These are phyloP conservation scores for Huiozyma sinensis DNA, from an alignment of 805 yeast genomes.

Conservation along the genomic window DNA sequence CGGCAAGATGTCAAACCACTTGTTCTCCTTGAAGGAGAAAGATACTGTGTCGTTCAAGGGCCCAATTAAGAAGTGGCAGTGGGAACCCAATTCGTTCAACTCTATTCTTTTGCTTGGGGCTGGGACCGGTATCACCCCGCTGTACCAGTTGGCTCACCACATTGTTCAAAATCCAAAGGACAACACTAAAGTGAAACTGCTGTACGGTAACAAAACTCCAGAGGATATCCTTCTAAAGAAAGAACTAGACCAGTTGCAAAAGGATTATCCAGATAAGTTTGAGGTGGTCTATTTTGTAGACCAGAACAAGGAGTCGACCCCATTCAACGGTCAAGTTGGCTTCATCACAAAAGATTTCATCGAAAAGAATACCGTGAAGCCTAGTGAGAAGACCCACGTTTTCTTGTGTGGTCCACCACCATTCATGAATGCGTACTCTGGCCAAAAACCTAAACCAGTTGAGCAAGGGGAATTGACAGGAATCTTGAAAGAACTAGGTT, in stretches of 20 bases:
- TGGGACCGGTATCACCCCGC: slow-evolving; percentile 94
- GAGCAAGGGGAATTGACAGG: slow-evolving; percentile 96
- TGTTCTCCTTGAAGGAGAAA: slow-evolving; percentile 56
- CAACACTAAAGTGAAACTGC: slow-evolving; percentile 75
- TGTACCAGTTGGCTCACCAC: slow-evolving; percentile 75
- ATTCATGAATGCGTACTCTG: slow-evolving; percentile 78
- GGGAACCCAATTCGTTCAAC: slow-evolving; percentile 78
- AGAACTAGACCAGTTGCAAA: slow-evolving; percentile 51
- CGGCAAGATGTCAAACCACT: slow-evolving; percentile 75
- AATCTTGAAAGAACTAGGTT: slow-evolving; percentile 79
- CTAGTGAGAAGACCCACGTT: slow-evolving; percentile 59
- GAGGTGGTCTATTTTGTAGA: slow-evolving; percentile 73
- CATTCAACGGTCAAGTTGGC: slow-evolving; percentile 54
- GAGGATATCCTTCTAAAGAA: slow-evolving; percentile 73
- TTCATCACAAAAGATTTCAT: slow-evolving; percentile 70
- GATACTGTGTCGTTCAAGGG: slow-evolving; percentile 90
- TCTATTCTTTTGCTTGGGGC: slow-evolving; percentile 82
- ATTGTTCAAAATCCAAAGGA: slow-evolving; percentile 73
- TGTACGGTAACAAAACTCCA: slow-evolving; percentile 69
- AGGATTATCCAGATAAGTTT: slow-evolving; percentile 67
- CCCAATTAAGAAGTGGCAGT: slow-evolving; percentile 83
- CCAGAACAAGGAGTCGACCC: slow-evolving; percentile 5
- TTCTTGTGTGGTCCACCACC: slow-evolving; percentile 96
- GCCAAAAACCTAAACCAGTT: slow-evolving; percentile 69
- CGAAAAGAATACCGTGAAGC: slow-evolving; percentile 47